Percentiles rank a stretch among this genome's conserved stretches.
These are phyloP conservation scores for Clonostachys rosea DNA, from an alignment of 2,329 filamentous ascomycete genomes.

Conservation along the genomic window DNA sequence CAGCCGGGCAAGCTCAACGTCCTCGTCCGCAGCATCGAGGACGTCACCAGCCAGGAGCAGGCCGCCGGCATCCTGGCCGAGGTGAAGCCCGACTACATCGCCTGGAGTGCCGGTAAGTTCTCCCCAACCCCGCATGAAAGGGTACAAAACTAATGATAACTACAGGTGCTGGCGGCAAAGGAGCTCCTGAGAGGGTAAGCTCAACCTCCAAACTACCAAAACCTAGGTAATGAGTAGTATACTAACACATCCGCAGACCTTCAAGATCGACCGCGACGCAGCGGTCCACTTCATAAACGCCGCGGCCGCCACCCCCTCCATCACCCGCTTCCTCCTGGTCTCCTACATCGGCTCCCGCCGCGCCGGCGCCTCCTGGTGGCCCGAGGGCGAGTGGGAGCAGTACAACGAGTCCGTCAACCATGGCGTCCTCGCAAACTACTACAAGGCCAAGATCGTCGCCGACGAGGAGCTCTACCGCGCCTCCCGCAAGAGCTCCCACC, in stretches of 20 bases:
- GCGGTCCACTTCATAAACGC: constrained; percentile 59
- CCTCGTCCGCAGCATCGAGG: constrained; percentile 66
- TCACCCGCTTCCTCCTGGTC: constrained; percentile 61
- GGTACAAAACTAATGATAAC: constrained; percentile 4
- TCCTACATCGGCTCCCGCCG: constrained; percentile 55
- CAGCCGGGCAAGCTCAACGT: constrained; percentile 63
- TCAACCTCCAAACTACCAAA: not conserved
- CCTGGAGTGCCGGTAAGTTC: constrained; percentile 62
- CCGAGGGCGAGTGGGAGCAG: constrained; percentile 41
- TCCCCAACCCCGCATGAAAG: not conserved
- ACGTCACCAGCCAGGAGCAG: constrained; percentile 58
- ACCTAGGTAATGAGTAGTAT: not conserved
- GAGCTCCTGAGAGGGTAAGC: constrained; percentile 42
- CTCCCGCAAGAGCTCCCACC: constrained; percentile 29
- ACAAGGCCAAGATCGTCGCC: constrained; percentile 54
- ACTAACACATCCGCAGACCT: constrained; percentile 32
- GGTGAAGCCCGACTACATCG: constrained; percentile 60
- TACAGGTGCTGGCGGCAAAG: constrained; percentile 53
- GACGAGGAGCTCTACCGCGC: constrained; percentile 51
- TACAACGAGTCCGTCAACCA: constrained; percentile 32
- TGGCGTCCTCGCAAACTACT: constrained; percentile 44
- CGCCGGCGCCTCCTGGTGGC: constrained; percentile 50
- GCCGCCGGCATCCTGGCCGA: constrained; percentile 58
- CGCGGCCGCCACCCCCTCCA: constrained; percentile 43
- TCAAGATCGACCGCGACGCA: constrained; percentile 58